Percentiles rank a stretch among this genome's conserved stretches.
Evolutionary conservation across 345 rosid species (phyloP).

Genomic region (Populus tremula): DNA sequence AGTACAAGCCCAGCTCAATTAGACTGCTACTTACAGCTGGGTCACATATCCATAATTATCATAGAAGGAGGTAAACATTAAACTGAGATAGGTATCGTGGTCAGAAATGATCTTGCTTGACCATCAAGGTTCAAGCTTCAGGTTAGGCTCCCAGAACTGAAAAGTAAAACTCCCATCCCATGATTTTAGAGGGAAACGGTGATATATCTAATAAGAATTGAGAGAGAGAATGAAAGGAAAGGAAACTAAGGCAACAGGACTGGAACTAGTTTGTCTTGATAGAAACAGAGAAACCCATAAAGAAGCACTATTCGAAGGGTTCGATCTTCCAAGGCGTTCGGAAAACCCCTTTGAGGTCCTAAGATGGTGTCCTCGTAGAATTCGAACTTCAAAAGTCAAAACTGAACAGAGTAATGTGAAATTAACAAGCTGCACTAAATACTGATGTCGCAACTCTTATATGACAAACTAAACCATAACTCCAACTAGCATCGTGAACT

Average conservation of each 20-base stretch:
- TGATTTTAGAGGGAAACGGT: no score
- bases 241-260: no score
- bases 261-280: no score
- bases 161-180: background rate
- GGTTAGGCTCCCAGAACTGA: background rate
- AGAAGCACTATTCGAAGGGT: background rate
- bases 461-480: background rate
- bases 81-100: no score
- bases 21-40: background rate
- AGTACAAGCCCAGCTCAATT: background rate
- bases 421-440: background rate
- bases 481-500: background rate
- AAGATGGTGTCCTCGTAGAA: background rate
- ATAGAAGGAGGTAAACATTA: no score
- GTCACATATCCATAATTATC: background rate
- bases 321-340: background rate
- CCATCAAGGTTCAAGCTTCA: background rate
- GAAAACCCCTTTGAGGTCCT: background rate
- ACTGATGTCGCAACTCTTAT: background rate
- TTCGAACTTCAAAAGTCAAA: background rate
- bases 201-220: no score
- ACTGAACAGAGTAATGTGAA: background rate
- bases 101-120: background rate
- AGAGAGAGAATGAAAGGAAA: no score
- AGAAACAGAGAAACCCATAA: background rate